Evolutionary conservation across 192 early-diverging fungal genomes (phyloP).

Genomic region (Kickxella alabastrina): DNA sequence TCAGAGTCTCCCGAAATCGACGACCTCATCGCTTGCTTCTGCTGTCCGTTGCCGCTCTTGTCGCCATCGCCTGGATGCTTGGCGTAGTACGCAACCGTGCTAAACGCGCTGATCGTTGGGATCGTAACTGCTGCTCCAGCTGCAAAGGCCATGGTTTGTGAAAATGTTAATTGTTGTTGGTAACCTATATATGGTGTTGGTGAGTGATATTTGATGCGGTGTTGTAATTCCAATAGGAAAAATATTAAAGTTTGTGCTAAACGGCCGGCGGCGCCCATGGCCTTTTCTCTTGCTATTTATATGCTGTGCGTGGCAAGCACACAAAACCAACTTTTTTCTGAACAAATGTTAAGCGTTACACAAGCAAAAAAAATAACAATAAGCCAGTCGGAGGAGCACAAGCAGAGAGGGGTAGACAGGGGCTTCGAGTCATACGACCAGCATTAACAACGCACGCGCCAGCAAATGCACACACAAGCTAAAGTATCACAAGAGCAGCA

Average conservation of each 20-base stretch:
- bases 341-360: neutral
- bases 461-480: no score
- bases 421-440: no score
- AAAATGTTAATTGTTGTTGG: neutral
- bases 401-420: no score
- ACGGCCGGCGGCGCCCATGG: no score
- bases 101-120: slow-evolving; percentile 32
- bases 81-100: slow-evolving; percentile 42
- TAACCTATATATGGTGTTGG: neutral
- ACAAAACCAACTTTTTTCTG: neutral
- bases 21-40: slow-evolving; percentile 14
- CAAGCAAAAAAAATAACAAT: no score
- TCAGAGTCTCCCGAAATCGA: slow-evolving; percentile 1
- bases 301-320: neutral
- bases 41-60: neutral
- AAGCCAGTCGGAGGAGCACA: no score
- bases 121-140: slow-evolving; percentile 48
- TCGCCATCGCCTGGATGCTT: slow-evolving; percentile 17
- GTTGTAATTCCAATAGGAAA: neutral
- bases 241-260: no score
- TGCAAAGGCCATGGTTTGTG: slow-evolving; percentile 41
- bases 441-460: no score
- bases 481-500: no score
- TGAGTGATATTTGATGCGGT: neutral
- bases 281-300: neutral